phyloP scores from a whole-genome alignment of 306 rosid species.

The Oemleria cerasiformis region DNA sequence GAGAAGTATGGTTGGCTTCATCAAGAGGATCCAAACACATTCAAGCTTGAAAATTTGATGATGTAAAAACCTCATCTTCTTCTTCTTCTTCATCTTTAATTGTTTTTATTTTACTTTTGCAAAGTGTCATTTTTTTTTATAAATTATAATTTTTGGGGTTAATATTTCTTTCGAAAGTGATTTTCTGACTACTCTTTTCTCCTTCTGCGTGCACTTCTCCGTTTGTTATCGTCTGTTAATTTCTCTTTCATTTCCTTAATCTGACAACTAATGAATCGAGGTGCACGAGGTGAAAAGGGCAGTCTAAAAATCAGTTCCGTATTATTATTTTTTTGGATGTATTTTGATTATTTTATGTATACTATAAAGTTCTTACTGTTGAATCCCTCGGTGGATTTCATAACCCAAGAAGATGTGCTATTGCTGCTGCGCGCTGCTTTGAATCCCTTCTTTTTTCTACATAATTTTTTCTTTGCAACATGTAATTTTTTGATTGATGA shows the following conservation, averaged over 20 bases:
- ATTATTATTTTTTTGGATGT: neutral
- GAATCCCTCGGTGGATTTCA: constrained; percentile 32
- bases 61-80: neutral
- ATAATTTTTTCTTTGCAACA: neutral
- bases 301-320: no score
- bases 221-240: neutral
- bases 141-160: neutral
- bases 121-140: neutral
- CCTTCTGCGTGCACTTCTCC: no score
- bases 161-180: no score
- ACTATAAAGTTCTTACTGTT: constrained; percentile 24
- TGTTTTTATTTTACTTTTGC: neutral
- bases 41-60: constrained; percentile 22
- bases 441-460: neutral
- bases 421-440: neutral
- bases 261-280: no score
- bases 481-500: neutral
- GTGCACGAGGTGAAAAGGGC: no score
- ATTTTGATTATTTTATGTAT: constrained; percentile 19
- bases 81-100: no score
- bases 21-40: constrained; percentile 47
- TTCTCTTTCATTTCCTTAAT: neutral
- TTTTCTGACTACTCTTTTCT: no score
- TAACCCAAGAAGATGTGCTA: constrained; percentile 18
- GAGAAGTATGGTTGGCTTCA: constrained; percentile 82